Evolutionary conservation across 2,329 filamentous ascomycete genomes (phyloP).

Genomic region (Arthrocladium fulminans): DNA sequence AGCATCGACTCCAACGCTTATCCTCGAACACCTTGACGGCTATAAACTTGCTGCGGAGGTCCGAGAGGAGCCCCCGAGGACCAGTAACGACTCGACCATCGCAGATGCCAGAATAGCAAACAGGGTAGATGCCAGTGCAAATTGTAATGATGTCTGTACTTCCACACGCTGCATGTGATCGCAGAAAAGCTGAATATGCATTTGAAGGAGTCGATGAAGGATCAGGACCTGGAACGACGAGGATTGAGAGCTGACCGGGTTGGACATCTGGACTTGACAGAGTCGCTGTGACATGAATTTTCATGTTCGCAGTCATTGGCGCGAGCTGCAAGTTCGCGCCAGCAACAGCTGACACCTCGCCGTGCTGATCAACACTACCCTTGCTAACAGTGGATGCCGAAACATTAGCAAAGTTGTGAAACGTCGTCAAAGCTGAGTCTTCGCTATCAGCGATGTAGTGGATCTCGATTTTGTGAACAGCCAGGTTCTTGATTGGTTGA

Average conservation of each 20-base stretch:
- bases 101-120: slow-evolving; percentile 18
- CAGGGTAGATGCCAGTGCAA: slow-evolving; percentile 20
- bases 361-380: slow-evolving; percentile 17
- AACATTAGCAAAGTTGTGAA: not conserved
- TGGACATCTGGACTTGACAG: slow-evolving; percentile 25
- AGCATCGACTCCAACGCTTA: slow-evolving; percentile 20
- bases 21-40: slow-evolving; percentile 16
- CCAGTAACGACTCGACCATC: slow-evolving; percentile 17
- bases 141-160: slow-evolving; percentile 21
- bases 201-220: slow-evolving; percentile 25
- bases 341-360: not conserved
- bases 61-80: slow-evolving; percentile 14
- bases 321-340: slow-evolving; percentile 14
- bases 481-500: slow-evolving; percentile 23
- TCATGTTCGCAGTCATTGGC: slow-evolving; percentile 25
- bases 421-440: not conserved
- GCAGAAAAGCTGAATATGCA: slow-evolving; percentile 27
- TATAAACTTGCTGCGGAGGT: slow-evolving; percentile 17
- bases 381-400: not conserved
- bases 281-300: slow-evolving; percentile 25
- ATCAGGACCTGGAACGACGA: slow-evolving; percentile 32
- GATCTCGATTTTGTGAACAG: slow-evolving; percentile 11
- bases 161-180: slow-evolving; percentile 25
- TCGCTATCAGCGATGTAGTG: slow-evolving; percentile 1
- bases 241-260: slow-evolving; percentile 30